Evolutionary conservation across 1,284 basidiomycete genomes (phyloP).

Genomic region (Ganoderma lingzhi): DNA sequence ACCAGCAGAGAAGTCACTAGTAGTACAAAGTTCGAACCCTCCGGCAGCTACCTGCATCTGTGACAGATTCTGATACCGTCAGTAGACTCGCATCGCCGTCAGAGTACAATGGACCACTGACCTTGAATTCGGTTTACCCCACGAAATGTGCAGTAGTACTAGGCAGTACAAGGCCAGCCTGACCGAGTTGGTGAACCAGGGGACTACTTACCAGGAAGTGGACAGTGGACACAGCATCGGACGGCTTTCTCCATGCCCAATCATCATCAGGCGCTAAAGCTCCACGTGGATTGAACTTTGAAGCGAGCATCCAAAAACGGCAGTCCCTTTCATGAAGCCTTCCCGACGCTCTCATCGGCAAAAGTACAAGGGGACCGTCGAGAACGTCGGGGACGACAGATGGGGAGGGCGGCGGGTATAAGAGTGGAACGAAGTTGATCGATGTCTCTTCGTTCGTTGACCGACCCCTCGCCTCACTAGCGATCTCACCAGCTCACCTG

Average conservation of each 20-base stretch:
- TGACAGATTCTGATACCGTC: not conserved
- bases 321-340: slow-evolving; percentile 7
- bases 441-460: slow-evolving; percentile 25
- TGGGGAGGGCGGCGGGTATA: slow-evolving; percentile 1
- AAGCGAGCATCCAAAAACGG: not conserved
- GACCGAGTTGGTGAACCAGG: no score
- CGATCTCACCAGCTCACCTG: not conserved
- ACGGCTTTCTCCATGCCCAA: not conserved
- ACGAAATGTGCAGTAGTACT: not conserved
- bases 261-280: not conserved
- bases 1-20: no score
- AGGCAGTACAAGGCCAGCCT: not conserved
- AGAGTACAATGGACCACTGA: not conserved
- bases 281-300: slow-evolving; percentile 2
- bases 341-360: slow-evolving; percentile 4
- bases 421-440: not conserved
- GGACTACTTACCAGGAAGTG: no score
- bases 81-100: not conserved
- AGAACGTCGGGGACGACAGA: not conserved
- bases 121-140: not conserved
- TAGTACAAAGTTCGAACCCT: not conserved
- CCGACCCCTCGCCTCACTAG: slow-evolving; percentile 18
- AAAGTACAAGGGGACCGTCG: slow-evolving; percentile 8
- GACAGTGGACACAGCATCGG: not conserved
- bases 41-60: no score